phyloP scores from a whole-genome alignment of 495 filamentous ascomycete genomes.

The Cladorrhinum samala region DNA sequence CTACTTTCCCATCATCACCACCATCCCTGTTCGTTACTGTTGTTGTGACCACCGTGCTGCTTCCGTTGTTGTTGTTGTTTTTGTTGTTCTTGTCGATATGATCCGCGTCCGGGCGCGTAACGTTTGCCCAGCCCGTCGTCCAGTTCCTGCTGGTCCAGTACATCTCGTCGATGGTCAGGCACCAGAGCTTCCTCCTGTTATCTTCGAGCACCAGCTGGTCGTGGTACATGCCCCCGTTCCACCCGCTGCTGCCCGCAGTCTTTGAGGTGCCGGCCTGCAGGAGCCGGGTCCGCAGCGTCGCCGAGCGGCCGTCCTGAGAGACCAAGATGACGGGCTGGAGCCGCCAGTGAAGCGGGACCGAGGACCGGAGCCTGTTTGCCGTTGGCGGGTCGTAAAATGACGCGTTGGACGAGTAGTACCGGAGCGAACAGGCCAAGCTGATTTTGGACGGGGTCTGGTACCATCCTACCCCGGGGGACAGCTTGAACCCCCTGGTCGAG shows the following conservation, averaged over 20 bases:
- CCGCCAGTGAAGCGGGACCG: conserved; percentile 14
- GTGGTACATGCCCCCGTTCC: conserved; percentile 20
- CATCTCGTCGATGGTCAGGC: conserved; percentile 19
- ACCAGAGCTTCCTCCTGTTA: conserved; percentile 12
- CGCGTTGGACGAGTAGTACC: conserved; percentile 2
- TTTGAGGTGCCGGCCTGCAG: conserved; percentile 10
- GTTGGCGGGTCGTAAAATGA: background rate
- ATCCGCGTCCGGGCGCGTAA: background rate
- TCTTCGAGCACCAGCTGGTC: conserved; percentile 18
- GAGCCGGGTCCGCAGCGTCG: conserved; percentile 8
- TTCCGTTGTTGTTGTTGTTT: background rate
- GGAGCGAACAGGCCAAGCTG: conserved; percentile 4
- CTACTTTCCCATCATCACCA: no score
- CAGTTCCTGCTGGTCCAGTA: conserved; percentile 16
- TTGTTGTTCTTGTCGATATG: background rate
- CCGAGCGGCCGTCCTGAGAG: conserved; percentile 13
- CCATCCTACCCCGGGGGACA: conserved; percentile 16
- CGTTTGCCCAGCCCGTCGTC: conserved; percentile 11
- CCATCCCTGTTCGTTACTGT: no score
- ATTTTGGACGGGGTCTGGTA: conserved; percentile 13
- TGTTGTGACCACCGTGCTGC: no score
- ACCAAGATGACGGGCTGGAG: conserved; percentile 17
- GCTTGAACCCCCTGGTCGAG: conserved; percentile 12
- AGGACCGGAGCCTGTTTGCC: background rate
- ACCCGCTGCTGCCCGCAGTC: conserved; percentile 1